Evolutionary conservation across 164 flowering plant genomes (phyloP).

Genomic region (Stephania cephalantha): DNA sequence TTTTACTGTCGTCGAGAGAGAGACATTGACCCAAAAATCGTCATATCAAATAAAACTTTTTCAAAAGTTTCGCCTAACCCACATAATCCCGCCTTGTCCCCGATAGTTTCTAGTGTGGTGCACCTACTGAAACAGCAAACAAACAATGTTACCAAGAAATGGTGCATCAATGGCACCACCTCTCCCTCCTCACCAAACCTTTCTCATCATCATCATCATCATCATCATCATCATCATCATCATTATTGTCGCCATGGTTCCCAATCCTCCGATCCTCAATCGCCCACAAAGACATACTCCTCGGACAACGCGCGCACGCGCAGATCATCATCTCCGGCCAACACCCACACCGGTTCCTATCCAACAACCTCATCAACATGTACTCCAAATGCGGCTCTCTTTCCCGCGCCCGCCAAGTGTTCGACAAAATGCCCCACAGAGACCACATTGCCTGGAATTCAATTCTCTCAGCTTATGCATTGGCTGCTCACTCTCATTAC

Average conservation of each 20-base stretch:
- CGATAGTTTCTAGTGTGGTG: too few species aligned
- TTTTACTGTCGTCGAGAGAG: too few species aligned
- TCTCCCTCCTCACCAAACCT: conserved; percentile 13
- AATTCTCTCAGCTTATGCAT: conserved; percentile 40
- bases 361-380: conserved; percentile 49
- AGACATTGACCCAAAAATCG: too few species aligned
- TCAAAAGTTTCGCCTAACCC: too few species aligned
- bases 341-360: conserved; percentile 27
- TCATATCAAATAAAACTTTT: too few species aligned
- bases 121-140: neutral
- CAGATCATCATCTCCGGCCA: conserved; percentile 27
- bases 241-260: conserved; percentile 38
- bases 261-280: conserved; percentile 37
- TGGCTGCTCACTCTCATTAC: conserved; percentile 10
- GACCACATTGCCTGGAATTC: conserved; percentile 53
- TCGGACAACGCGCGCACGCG: conserved; percentile 38
- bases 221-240: conserved; percentile 13
- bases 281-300: conserved; percentile 24
- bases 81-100: too few species aligned
- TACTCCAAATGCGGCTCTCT: conserved; percentile 41
- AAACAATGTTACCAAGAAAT: conserved; percentile 16
- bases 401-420: conserved; percentile 35
- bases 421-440: conserved; percentile 31
- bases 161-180: conserved; percentile 2
- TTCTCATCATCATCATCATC: conserved; percentile 18